Evolutionary conservation across 208 protist genomes (phyloP).

Genomic region (Acanthamoeba triangularis): DNA sequence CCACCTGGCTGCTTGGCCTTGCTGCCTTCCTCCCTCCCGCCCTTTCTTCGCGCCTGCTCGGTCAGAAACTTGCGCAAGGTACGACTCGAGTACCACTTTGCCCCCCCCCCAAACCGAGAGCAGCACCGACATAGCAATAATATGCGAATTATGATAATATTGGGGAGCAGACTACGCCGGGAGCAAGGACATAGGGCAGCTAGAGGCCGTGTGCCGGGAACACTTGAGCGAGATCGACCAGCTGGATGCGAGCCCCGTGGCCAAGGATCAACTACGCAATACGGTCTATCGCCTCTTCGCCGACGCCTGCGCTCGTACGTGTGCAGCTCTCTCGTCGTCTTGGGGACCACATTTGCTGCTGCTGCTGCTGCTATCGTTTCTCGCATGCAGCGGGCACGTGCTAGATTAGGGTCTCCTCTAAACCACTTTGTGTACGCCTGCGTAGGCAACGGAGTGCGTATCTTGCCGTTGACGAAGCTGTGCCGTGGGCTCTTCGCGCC

Average conservation of each 20-base stretch:
- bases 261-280: neutral
- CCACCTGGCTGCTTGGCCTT: neutral
- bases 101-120: too few species aligned
- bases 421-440: too few species aligned
- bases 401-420: neutral
- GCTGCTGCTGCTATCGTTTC: too few species aligned
- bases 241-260: neutral
- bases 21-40: conserved; percentile 16
- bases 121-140: too few species aligned
- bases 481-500: neutral
- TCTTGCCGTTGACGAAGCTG: neutral
- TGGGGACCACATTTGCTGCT: too few species aligned
- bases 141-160: too few species aligned
- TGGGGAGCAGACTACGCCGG: neutral
- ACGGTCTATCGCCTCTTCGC: neutral
- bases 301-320: neutral
- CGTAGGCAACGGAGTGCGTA: neutral
- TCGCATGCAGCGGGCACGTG: neutral
- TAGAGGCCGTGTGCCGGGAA: neutral
- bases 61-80: neutral
- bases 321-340: neutral
- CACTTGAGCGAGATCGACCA: conserved; percentile 2
- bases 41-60: neutral
- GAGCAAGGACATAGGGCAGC: neutral
- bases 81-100: too few species aligned